These are phyloP conservation scores for Penicillium sp. DNA, from an alignment of 2,329 filamentous ascomycete species.

Conservation along the genomic window DNA sequence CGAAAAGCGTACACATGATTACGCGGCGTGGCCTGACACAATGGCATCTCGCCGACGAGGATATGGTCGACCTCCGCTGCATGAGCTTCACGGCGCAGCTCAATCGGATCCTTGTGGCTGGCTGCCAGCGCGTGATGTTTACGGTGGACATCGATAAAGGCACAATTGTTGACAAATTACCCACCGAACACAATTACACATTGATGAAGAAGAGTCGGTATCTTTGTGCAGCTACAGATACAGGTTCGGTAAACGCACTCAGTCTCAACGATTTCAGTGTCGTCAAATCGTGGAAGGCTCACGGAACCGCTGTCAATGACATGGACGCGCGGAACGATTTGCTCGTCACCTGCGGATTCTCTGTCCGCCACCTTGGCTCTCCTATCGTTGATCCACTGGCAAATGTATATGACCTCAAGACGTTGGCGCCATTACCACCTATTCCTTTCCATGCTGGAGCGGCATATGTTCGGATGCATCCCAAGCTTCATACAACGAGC, in stretches of 20 bases:
- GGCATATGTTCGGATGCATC: slow-evolving; percentile 93
- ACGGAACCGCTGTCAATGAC: slow-evolving; percentile 82
- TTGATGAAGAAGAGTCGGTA: slow-evolving; percentile 86
- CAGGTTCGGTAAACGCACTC: slow-evolving; percentile 77
- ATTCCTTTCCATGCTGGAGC: slow-evolving; percentile 90
- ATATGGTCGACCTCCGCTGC: slow-evolving; percentile 82
- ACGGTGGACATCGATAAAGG: slow-evolving; percentile 68
- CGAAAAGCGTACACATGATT: slow-evolving; percentile 83
- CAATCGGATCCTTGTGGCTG: slow-evolving; percentile 79
- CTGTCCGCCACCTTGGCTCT: slow-evolving; percentile 69
- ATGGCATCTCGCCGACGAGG: slow-evolving; percentile 77
- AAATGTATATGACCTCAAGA: slow-evolving; percentile 93
- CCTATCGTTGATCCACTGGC: slow-evolving; percentile 88
- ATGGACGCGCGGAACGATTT: slow-evolving; percentile 97
- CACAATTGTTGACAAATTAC: slow-evolving; percentile 64
- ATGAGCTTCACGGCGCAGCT: slow-evolving; percentile 93
- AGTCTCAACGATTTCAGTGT: slow-evolving; percentile 73
- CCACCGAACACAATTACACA: slow-evolving; percentile 71
- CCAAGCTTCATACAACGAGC: slow-evolving; percentile 87
- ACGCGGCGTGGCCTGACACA: slow-evolving; percentile 71
- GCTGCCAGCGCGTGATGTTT: slow-evolving; percentile 81
- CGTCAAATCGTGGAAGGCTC: slow-evolving; percentile 83
- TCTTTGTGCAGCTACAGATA: slow-evolving; percentile 84
- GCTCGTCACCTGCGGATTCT: slow-evolving; percentile 91
- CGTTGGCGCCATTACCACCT: slow-evolving; percentile 76